Conservation (phyloP, 2,329 filamentous ascomycete species). For the Colletotrichum coccodes region DNA sequence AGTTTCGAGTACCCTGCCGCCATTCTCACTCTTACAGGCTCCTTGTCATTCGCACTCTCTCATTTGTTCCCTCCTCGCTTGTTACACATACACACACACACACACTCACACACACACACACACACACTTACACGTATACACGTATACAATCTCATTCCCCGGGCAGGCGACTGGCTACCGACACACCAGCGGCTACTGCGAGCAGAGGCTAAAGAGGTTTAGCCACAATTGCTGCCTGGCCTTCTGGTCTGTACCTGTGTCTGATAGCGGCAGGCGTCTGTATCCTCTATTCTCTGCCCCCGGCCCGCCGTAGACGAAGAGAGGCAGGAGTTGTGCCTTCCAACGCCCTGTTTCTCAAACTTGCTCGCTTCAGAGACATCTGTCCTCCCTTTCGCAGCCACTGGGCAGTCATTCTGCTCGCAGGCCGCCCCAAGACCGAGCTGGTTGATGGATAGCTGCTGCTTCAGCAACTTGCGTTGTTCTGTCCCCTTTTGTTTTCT, state of each 20-base stretch:
- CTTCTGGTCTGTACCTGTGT: neutral
- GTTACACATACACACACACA: neutral
- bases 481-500: slow-evolving; percentile 2
- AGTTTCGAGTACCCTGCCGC: slow-evolving; percentile 4
- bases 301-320: neutral
- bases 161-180: neutral
- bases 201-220: slow-evolving; percentile 1
- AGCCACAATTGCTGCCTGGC: neutral
- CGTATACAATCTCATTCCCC: neutral
- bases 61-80: neutral
- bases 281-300: neutral
- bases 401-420: slow-evolving; percentile 28
- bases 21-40: slow-evolving; percentile 9
- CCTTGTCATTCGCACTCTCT: slow-evolving; percentile 14
- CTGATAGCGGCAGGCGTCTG: neutral
- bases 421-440: neutral
- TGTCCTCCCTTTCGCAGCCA: slow-evolving; percentile 4
- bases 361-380: neutral
- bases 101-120: neutral
- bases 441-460: neutral
- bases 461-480: neutral
- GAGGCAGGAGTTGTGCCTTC: no score
- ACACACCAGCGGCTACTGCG: neutral
- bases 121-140: neutral
- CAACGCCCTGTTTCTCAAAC: slow-evolving; percentile 12